These are phyloP conservation scores for Kazachstania psychrophila DNA, from an alignment of 805 yeast genomes.

Conservation along the genomic window DNA sequence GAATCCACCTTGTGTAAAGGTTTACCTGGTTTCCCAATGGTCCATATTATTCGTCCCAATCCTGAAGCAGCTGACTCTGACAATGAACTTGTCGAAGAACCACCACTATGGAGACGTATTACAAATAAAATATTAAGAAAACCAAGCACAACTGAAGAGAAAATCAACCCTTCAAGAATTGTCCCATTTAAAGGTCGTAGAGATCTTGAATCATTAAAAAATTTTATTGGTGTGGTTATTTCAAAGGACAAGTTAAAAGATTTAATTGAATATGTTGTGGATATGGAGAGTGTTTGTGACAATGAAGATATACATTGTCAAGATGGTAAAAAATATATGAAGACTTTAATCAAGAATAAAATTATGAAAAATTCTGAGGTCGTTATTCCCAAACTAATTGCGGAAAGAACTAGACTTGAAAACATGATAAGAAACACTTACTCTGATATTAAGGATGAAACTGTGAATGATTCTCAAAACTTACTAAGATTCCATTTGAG, in stretches of 20 bases:
- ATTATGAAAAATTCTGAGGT: not conserved
- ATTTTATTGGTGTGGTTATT: slow-evolving; percentile 37
- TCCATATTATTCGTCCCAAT: slow-evolving; percentile 45
- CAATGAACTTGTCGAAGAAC: not conserved
- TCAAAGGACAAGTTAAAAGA: slow-evolving; percentile 8
- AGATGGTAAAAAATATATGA: slow-evolving; percentile 11
- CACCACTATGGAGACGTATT: too few species aligned
- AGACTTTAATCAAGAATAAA: slow-evolving; percentile 11
- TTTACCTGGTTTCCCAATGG: slow-evolving; percentile 53
- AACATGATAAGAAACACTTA: slow-evolving; percentile 16
- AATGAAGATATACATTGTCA: slow-evolving; percentile 8
- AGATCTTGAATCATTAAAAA: slow-evolving; percentile 38
- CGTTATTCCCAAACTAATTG: slow-evolving; percentile 33
- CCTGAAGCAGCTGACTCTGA: not conserved
- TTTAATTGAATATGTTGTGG: slow-evolving; percentile 16
- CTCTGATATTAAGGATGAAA: too few species aligned
- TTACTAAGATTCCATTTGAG: too few species aligned
- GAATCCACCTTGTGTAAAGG: slow-evolving; percentile 24
- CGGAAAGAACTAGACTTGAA: slow-evolving; percentile 26
- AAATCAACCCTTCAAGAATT: slow-evolving; percentile 39
- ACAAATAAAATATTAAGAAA: too few species aligned
- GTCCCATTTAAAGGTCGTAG: slow-evolving; percentile 47
- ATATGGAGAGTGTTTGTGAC: slow-evolving; percentile 28
- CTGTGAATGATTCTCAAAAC: too few species aligned
- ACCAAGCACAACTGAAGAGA: slow-evolving; percentile 5